These are phyloP conservation scores for Grosmannia huntii DNA, from an alignment of 2,329 filamentous ascomycete species.

Conservation along the genomic window DNA sequence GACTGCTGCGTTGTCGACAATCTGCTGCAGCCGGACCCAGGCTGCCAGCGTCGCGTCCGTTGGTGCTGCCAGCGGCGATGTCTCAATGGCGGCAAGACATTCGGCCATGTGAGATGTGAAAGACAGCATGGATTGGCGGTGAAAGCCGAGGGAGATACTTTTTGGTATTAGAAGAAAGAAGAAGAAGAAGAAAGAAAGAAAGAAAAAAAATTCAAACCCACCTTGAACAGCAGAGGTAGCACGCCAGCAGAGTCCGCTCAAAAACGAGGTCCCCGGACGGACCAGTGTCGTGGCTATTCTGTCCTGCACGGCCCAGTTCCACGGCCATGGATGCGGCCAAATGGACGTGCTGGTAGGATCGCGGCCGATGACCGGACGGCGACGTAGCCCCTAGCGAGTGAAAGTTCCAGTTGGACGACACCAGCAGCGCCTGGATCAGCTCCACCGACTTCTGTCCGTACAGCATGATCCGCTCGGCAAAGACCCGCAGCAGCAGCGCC, in stretches of 20 bases:
- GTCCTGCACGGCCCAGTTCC: neutral
- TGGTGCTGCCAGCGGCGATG: neutral
- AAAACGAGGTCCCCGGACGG: neutral
- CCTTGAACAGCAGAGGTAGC: neutral
- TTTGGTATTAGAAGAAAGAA: neutral
- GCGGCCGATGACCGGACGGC: neutral
- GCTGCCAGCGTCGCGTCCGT: conserved; percentile 3
- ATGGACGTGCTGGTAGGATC: neutral
- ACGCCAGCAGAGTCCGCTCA: conserved; percentile 8
- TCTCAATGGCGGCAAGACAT: conserved; percentile 4
- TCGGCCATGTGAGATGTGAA: conserved; percentile 5
- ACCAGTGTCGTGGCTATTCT: neutral
- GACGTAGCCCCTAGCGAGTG: neutral
- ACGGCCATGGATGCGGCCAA: neutral
- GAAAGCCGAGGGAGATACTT: conserved; percentile 7
- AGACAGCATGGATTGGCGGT: conserved; percentile 2
- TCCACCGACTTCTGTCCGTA: conserved; percentile 6
- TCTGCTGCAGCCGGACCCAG: conserved; percentile 7
- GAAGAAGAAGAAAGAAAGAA: no score
- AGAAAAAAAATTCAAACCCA: no score
- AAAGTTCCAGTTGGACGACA: conserved; percentile 9
- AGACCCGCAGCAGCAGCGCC: conserved; percentile 2
- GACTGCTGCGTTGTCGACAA: neutral
- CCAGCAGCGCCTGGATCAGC: conserved; percentile 10
- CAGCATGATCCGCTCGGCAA: conserved; percentile 7